Percentiles rank a stretch among this genome's conserved stretches.
Evolutionary conservation across 2,329 filamentous ascomycete species (phyloP).

Genomic region (Cercospora sojina): DNA sequence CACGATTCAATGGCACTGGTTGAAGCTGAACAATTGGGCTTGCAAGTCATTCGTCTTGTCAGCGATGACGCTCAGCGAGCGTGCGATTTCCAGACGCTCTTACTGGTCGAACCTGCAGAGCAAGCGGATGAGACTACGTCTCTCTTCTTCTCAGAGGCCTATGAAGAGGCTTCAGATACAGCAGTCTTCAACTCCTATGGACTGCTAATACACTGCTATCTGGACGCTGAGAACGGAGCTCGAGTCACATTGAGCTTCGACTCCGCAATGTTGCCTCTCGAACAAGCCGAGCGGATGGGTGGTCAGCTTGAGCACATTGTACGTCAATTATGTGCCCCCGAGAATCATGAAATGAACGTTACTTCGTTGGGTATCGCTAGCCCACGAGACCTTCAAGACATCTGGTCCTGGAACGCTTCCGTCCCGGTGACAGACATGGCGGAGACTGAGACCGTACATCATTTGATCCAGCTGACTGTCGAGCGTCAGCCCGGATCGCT

Average conservation of each 20-base stretch:
- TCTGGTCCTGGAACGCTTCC: constrained; percentile 22
- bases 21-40: constrained; percentile 16
- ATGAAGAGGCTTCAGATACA: neutral
- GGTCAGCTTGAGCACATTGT: constrained; percentile 4
- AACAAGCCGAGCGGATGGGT: neutral
- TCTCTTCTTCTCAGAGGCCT: neutral
- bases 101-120: constrained; percentile 45
- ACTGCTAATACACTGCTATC: neutral
- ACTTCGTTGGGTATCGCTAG: neutral
- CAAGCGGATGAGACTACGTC: neutral
- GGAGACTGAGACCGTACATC: constrained; percentile 14
- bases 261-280: neutral
- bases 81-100: constrained; percentile 56
- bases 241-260: constrained; percentile 6
- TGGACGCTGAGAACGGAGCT: neutral
- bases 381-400: constrained; percentile 16
- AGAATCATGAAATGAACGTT: neutral
- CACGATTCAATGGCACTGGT: constrained; percentile 14
- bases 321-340: neutral
- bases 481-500: constrained; percentile 11
- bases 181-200: constrained; percentile 5
- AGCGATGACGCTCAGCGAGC: constrained; percentile 35
- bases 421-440: constrained; percentile 21
- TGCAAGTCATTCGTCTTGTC: constrained; percentile 1
- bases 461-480: constrained; percentile 14